Conservation (phyloP, 192 early-diverging fungal genomes). For the Entophlyctis helioformis region DNA sequence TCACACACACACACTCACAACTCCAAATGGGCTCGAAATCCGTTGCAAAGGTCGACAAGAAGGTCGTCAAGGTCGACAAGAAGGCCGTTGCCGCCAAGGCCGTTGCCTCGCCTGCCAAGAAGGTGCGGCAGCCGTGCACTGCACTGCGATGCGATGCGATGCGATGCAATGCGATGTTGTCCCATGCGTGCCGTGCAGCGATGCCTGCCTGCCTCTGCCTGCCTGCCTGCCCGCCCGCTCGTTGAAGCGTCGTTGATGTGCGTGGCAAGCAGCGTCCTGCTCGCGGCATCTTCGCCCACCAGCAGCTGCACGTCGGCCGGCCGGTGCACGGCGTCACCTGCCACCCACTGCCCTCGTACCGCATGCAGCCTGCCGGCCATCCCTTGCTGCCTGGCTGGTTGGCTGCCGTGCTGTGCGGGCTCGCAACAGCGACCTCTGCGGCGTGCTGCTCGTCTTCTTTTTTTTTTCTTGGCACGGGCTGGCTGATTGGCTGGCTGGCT, state of each 20-base stretch:
- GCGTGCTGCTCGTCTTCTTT: too few species aligned
- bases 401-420: too few species aligned
- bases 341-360: too few species aligned
- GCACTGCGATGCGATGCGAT: background rate
- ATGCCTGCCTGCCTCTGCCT: background rate
- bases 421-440: too few species aligned
- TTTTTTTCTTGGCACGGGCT: too few species aligned
- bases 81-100: slow-evolving; percentile 16
- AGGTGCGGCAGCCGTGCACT: background rate
- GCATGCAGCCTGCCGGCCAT: too few species aligned
- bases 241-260: slow-evolving; percentile 1
- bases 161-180: background rate
- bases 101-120: slow-evolving; percentile 4
- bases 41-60: slow-evolving; percentile 28
- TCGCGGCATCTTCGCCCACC: too few species aligned
- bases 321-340: too few species aligned
- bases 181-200: background rate
- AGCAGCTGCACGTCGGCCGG: too few species aligned
- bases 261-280: slow-evolving; percentile 4
- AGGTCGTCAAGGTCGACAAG: slow-evolving; percentile 29
- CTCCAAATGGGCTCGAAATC: slow-evolving; percentile 9
- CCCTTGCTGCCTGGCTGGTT: too few species aligned
- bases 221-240: background rate
- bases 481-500: too few species aligned
- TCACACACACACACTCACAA: too few species aligned